Evolutionary conservation across 495 filamentous ascomycete species (phyloP).

Genomic region (Apodospora peruviana): DNA sequence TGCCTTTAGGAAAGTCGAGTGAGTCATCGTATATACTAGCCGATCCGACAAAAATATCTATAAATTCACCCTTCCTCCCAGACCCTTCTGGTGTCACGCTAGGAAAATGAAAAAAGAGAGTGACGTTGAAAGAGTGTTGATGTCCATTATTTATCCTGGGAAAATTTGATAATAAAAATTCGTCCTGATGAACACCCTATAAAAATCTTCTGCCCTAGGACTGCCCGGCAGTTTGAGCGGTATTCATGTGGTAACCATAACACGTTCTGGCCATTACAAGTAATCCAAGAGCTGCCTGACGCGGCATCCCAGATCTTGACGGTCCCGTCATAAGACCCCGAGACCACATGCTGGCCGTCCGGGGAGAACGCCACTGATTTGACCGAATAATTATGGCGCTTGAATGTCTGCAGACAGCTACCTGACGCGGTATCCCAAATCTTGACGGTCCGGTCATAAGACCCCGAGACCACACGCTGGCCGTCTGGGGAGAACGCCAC

Average conservation of each 20-base stretch:
- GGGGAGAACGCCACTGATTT: neutral
- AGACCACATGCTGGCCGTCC: slow-evolving; percentile 2
- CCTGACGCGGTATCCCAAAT: slow-evolving; percentile 87
- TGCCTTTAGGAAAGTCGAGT: neutral
- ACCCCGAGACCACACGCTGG: slow-evolving; percentile 78
- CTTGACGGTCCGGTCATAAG: slow-evolving; percentile 82
- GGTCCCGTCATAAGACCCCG: neutral
- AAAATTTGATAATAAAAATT: slow-evolving; percentile 11
- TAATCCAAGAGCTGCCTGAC: slow-evolving; percentile 18
- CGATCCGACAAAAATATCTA: slow-evolving; percentile 4
- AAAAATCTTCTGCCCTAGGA: slow-evolving; percentile 9
- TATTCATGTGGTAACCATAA: slow-evolving; percentile 23
- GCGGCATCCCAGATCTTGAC: slow-evolving; percentile 13
- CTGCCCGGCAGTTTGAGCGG: slow-evolving; percentile 11
- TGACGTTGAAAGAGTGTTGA: neutral
- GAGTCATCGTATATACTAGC: neutral
- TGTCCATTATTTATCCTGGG: slow-evolving; percentile 1
- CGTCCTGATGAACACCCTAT: slow-evolving; percentile 13
- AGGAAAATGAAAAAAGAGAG: slow-evolving; percentile 3
- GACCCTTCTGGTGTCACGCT: slow-evolving; percentile 10
- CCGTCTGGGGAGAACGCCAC: slow-evolving; percentile 7
- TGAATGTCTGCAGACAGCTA: slow-evolving; percentile 70
- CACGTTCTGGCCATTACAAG: slow-evolving; percentile 14
- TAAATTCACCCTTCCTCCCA: slow-evolving; percentile 6
- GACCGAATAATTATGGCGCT: slow-evolving; percentile 54